Evolutionary conservation across 225 moss, liverwort and hornwort genomes (phyloP).

Genomic region (Pseudoscleropodium purum): DNA sequence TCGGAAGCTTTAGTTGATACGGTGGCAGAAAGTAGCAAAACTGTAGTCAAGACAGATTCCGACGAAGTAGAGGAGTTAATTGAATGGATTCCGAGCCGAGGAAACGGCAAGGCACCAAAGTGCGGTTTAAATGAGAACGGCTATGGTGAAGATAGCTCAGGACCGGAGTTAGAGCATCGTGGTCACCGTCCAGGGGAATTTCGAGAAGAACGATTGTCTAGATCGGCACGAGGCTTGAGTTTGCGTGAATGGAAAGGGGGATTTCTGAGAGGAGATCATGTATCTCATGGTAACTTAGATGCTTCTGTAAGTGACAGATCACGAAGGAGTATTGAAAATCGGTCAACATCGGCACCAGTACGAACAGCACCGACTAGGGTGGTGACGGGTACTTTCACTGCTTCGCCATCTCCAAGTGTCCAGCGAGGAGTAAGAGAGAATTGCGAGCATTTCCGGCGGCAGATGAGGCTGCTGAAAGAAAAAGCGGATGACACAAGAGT

Average conservation of each 20-base stretch:
- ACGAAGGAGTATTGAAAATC: conserved; percentile 7
- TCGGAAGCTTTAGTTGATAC: not conserved
- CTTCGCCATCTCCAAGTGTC: not conserved
- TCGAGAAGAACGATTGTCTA: conserved; percentile 1
- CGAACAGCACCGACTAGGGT: conserved; percentile 1
- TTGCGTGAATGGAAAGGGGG: conserved; percentile 59
- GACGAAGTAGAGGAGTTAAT: conserved; percentile 6
- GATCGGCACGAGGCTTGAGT: conserved; percentile 11
- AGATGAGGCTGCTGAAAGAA: conserved; percentile 63
- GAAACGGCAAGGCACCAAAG: not conserved
- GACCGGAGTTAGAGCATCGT: not conserved
- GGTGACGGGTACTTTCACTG: not conserved
- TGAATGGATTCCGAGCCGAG: conserved; percentile 17
- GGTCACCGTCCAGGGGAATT: not conserved
- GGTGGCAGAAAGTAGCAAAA: not conserved
- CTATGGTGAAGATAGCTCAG: conserved; percentile 5
- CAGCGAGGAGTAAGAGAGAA: conserved; percentile 54
- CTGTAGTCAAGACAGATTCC: not conserved
- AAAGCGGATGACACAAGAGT: conserved; percentile 47
- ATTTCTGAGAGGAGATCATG: conserved; percentile 25
- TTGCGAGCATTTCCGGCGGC: conserved; percentile 65
- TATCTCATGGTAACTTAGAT: conserved; percentile 5
- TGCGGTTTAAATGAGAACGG: not conserved
- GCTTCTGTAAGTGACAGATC: not conserved
- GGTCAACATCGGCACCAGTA: conserved; percentile 24